Percentiles rank a stretch among this genome's conserved stretches.
Conservation (phyloP, 1,284 basidiomycete species). For the Naganishia sp. region DNA sequence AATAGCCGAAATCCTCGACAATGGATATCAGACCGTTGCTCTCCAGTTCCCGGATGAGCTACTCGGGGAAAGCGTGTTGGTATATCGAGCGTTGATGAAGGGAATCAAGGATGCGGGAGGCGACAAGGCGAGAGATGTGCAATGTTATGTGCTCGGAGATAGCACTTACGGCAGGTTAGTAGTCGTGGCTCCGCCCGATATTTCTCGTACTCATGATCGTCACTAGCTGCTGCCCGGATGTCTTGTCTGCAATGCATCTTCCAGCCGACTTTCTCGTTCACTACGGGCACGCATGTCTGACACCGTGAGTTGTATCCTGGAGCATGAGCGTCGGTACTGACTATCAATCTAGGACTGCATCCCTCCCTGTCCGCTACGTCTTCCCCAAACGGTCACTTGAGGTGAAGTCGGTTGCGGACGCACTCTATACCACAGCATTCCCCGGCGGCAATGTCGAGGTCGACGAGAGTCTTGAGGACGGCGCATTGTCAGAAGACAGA, state of each 20-base stretch:
- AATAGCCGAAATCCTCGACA: slow-evolving; percentile 47
- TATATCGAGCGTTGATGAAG: slow-evolving; percentile 72
- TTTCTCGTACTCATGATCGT: background rate
- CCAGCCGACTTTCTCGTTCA: slow-evolving; percentile 90
- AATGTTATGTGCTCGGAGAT: slow-evolving; percentile 90
- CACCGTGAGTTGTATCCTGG: slow-evolving; percentile 40
- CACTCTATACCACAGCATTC: slow-evolving; percentile 37
- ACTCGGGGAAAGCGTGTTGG: slow-evolving; percentile 79
- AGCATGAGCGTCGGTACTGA: slow-evolving; percentile 63
- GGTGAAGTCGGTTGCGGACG: slow-evolving; percentile 37
- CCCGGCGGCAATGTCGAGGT: background rate
- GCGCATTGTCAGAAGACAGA: slow-evolving; percentile 20
- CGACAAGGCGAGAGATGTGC: slow-evolving; percentile 33
- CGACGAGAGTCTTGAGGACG: slow-evolving; percentile 5
- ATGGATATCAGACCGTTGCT: slow-evolving; percentile 62
- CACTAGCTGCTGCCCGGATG: slow-evolving; percentile 92
- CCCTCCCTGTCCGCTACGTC: slow-evolving; percentile 54
- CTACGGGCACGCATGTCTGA: slow-evolving; percentile 96
- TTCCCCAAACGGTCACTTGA: slow-evolving; percentile 49
- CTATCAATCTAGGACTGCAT: slow-evolving; percentile 60
- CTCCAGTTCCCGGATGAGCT: slow-evolving; percentile 97
- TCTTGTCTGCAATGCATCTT: slow-evolving; percentile 91
- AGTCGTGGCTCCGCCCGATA: slow-evolving; percentile 39
- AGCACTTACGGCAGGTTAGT: slow-evolving; percentile 89
- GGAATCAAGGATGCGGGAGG: slow-evolving; percentile 53